phyloP scores from a whole-genome alignment of 2,329 filamentous ascomycete genomes.

The Aspergillus intermedius region DNA sequence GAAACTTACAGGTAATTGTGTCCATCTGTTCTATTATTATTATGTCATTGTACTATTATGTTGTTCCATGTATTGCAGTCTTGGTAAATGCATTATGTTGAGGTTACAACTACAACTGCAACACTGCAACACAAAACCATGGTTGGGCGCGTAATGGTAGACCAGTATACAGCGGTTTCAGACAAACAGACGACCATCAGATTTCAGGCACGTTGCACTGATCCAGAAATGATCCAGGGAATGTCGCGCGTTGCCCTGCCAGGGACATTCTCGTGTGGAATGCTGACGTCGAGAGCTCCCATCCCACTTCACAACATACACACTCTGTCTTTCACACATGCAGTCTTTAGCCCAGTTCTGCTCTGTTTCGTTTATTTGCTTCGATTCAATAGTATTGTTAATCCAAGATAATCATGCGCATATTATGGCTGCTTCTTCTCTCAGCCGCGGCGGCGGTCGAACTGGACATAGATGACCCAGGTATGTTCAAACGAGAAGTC shows the following conservation, averaged over 20 bases:
- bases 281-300: too few species aligned
- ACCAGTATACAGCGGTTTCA: too few species aligned
- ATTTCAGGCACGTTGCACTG: too few species aligned
- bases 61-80: not conserved
- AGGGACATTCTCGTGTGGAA: too few species aligned
- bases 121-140: not conserved
- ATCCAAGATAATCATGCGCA: slow-evolving; percentile 6
- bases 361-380: not conserved
- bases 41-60: not conserved
- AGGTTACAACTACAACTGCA: not conserved
- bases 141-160: not conserved
- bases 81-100: not conserved
- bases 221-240: too few species aligned
- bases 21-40: not conserved
- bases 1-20: too few species aligned
- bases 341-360: not conserved
- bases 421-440: slow-evolving; percentile 9
- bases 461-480: slow-evolving; percentile 8
- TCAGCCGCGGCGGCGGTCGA: slow-evolving; percentile 11
- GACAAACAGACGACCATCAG: too few species aligned
- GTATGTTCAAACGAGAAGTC: slow-evolving; percentile 2
- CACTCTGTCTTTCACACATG: too few species aligned
- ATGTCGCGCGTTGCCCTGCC: too few species aligned
- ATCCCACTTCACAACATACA: too few species aligned
- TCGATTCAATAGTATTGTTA: not conserved